Evolutionary conservation across 164 flowering plant genomes (phyloP), one percentile per base, ranked within the genome.

Genomic region (Dillenia turbinata): DNA sequence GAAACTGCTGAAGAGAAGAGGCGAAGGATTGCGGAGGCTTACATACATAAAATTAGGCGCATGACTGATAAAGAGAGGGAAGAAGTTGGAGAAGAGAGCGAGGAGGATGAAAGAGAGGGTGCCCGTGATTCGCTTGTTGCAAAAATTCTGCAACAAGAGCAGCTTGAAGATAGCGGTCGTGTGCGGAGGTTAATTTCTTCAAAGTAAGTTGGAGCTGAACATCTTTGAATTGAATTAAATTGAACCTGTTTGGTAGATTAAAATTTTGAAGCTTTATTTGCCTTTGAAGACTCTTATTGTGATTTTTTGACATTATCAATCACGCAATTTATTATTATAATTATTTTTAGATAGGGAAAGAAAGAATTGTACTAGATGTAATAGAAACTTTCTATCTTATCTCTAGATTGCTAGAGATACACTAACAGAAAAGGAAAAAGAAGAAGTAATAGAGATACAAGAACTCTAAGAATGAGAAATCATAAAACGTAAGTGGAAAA

Each of bases 91-190:
- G 71, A 56, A 2, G 79, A 62, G 5, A 72, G 40, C 0, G 79
- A 68, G 11, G 77, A 66, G 46, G 77, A 62, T 12, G 87, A 71
- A 43, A 71, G 71, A 24, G 77, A 68, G 9, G 85, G 83, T 0
- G 70, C 43, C 26, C 69, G 83, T 6, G 88, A 89, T 70, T 76
- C 84, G 2, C 69, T 70, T 15, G 83, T 86, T 43, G 87, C 87
- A 0, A 64, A 77, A 73, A 66, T 73, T 57, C 67, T 94, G 74
- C 82, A 78, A 70, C 81, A 82, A 71, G 81, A 89, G 67, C 97
- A 94, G 79, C 81, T 89, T 1, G 92, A 86, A 61, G 89, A 83
- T 40, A 89, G 89, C 51, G 97, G 97, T 2, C 78, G 97, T 6
- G 71, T 77, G 45, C 75, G 92, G 17, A 75, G 87, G 74, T 53